These are phyloP conservation scores for Nematocida sp. DNA, from an alignment of 371 early-diverging fungal species.

Conservation along the genomic window DNA sequence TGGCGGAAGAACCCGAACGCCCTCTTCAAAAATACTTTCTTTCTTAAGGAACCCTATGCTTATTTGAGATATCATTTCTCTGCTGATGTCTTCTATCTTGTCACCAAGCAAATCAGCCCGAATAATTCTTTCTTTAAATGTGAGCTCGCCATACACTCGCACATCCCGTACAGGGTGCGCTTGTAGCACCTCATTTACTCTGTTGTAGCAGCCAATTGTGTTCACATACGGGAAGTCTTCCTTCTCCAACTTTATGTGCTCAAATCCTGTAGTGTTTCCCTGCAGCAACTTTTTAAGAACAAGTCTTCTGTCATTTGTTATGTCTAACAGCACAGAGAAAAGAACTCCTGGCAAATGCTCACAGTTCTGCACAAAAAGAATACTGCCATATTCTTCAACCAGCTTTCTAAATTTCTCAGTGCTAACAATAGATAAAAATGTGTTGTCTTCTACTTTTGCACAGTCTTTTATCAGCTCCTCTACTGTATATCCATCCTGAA, in stretches of 20 bases:
- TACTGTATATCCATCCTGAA: constrained; percentile 4
- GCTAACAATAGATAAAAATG: not conserved
- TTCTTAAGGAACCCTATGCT: constrained; percentile 10
- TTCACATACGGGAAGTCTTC: constrained; percentile 39
- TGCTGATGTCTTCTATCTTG: constrained; percentile 8
- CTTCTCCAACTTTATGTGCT: not conserved
- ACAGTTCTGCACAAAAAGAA: not conserved
- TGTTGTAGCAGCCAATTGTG: constrained; percentile 17
- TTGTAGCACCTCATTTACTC: constrained; percentile 28
- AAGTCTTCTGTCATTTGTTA: constrained; percentile 7
- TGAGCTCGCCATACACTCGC: constrained; percentile 27
- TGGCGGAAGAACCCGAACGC: constrained; percentile 5
- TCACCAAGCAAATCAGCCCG: constrained; percentile 9
- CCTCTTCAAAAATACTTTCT: constrained; percentile 23
- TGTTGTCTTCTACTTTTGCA: not conserved
- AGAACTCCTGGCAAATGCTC: not conserved
- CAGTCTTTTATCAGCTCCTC: constrained; percentile 9
- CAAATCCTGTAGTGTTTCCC: constrained; percentile 14
- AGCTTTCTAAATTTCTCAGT: not conserved
- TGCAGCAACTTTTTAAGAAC: constrained; percentile 16
- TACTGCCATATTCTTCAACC: not conserved
- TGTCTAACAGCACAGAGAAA: not conserved
- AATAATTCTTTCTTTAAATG: constrained; percentile 18
- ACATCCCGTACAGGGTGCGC: not conserved
- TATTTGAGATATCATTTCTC: not conserved